Base-by-base conservation (phyloP, 768 basidiomycete species). In the Podaxis rugospora region DNA sequence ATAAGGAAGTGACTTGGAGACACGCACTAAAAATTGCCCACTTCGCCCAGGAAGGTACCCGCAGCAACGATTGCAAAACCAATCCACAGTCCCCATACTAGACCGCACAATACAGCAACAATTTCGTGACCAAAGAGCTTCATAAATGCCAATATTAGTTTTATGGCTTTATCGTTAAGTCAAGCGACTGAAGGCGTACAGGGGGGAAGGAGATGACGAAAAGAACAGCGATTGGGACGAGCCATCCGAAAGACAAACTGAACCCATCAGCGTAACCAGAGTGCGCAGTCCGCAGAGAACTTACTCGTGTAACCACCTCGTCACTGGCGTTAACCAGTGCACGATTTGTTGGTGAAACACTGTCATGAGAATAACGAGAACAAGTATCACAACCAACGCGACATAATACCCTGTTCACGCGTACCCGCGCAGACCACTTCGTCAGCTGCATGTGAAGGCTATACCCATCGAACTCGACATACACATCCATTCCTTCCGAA, bases 51-150 rank as follows among this genome's bases (percentile, higher is more conserved):
- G 66, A 93, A 86, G 0, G 93, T 94, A 0, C 92, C 91, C 5
- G 86, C 90, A 2, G 83, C 83, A 16, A 92, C 91, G 67, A 97
- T 95, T 0, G 74, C 95, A 66, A 96, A 96, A 2, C 94, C 95
- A 23, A 81, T 68, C 81, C 95, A 88, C 1, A 95, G 76, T 2
- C 92, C 93, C 92, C 93, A 97, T 2, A 96, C 91, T 36, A 96
- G 72, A 16, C 95, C 95, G 66, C 92, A 93, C 5, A 96, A 78
- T 37, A 95, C 82, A 23, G 92, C 91, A 42, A 96, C 79, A 59
- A 96, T 90, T 79, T 96, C 95, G 64, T 96, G 94, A 4, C 95
- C 95, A 67, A 95, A 95, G 16, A 96, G 83, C 83, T 91, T 63
- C 3, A 13, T 28, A 59, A 9, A 52, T 50, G 5, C 23, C 47